Evolutionary conservation across 306 rosid genomes (phyloP).

Genomic region (Medicago truncatula): MtrunA17r5.0-ANR NC_053045.1:43498001-43498500

Average conservation of each 20-base stretch:
- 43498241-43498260: conserved; percentile 50
- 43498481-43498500: conserved; percentile 96
- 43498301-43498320: conserved; percentile 59
- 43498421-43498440: conserved; percentile 95
- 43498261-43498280: conserved; percentile 54
- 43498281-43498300: conserved; percentile 98
- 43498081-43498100: too few relatives aligned
- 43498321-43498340: conserved; percentile 32
- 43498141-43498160: too few relatives aligned
- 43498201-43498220: conserved; percentile 18
- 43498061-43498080: too few relatives aligned
- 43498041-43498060: conserved; percentile 11
- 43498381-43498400: conserved; percentile 27
- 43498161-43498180: conserved; percentile 20
- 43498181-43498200: not conserved
- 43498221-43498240: conserved; percentile 27
- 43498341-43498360: conserved; percentile 1
- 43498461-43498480: conserved; percentile 92
- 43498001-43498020: conserved; percentile 19
- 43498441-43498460: conserved; percentile 96
- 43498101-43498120: too few relatives aligned
- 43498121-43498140: too few relatives aligned
- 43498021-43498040: conserved; percentile 1
- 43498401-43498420: conserved; percentile 95
- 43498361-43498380: conserved; percentile 30